Conservation (phyloP, 192 early-diverging fungal species). For the Backusella mclennaniae region DNA sequence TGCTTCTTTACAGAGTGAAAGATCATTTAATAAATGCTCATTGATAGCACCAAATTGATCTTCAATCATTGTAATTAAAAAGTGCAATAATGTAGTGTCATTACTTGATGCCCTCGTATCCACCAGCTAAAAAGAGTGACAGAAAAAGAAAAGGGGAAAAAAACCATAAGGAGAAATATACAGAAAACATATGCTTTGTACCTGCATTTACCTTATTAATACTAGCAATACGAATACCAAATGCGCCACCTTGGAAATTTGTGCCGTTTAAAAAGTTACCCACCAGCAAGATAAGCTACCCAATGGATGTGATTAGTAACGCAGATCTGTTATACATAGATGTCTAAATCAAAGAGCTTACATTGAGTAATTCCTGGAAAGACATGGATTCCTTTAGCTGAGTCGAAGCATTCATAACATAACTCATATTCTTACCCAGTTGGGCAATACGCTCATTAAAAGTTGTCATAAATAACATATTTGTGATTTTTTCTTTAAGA, state of each 20-base stretch:
- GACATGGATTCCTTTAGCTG: constrained; percentile 61
- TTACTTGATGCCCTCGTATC: constrained; percentile 72
- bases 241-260: constrained; percentile 77
- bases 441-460: constrained; percentile 63
- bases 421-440: constrained; percentile 54
- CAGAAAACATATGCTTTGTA: not conserved
- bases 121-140: constrained; percentile 46
- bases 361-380: constrained; percentile 71
- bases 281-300: constrained; percentile 64
- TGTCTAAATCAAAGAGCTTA: constrained; percentile 9
- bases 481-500: constrained; percentile 70
- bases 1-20: constrained; percentile 64
- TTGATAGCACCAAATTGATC: constrained; percentile 57
- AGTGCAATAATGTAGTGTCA: constrained; percentile 73
- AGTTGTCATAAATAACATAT: constrained; percentile 65
- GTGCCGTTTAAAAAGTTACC: constrained; percentile 85
- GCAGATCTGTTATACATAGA: not conserved
- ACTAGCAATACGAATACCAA: constrained; percentile 80
- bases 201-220: constrained; percentile 62
- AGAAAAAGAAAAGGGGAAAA: not conserved
- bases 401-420: constrained; percentile 65
- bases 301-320: not conserved
- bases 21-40: constrained; percentile 60
- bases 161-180: not conserved
- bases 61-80: constrained; percentile 68